A percentile compares a stretch with the other conserved stretches of the same genome.
Conservation (phyloP, 2,329 filamentous ascomycete genomes). For the Claviceps pusilla region DNA sequence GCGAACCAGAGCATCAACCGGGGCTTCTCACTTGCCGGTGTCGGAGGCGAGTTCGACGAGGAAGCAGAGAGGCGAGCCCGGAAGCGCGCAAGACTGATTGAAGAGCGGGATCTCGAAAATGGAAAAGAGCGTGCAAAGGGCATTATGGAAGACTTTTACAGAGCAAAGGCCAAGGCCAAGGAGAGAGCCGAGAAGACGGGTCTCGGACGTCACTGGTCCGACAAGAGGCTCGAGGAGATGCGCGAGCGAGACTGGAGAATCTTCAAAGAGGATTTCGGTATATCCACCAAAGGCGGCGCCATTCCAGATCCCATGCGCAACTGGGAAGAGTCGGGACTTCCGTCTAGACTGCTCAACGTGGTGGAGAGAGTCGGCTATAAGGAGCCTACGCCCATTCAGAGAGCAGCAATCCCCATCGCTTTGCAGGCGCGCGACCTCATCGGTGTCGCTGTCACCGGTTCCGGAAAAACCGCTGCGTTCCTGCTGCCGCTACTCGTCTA, state of each 20-base stretch:
- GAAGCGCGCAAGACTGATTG: slow-evolving; percentile 53
- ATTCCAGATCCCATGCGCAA: slow-evolving; percentile 94
- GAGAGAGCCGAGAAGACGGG: slow-evolving; percentile 59
- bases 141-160: slow-evolving; percentile 68
- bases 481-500: slow-evolving; percentile 84
- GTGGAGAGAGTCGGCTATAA: slow-evolving; percentile 76
- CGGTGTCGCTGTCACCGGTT: slow-evolving; percentile 93
- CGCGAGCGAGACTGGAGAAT: slow-evolving; percentile 97
- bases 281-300: slow-evolving; percentile 77
- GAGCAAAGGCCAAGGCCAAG: slow-evolving; percentile 44
- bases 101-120: slow-evolving; percentile 59
- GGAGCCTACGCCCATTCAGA: slow-evolving; percentile 81
- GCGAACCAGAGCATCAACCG: slow-evolving; percentile 16
- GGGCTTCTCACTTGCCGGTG: slow-evolving; percentile 29
- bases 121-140: slow-evolving; percentile 63
- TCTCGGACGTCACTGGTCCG: slow-evolving; percentile 86
- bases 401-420: slow-evolving; percentile 90
- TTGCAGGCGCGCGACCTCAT: slow-evolving; percentile 90
- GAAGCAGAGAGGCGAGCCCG: slow-evolving; percentile 38
- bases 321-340: slow-evolving; percentile 76
- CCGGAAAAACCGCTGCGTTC: slow-evolving; percentile 95
- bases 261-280: slow-evolving; percentile 98
- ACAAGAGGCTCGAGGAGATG: slow-evolving; percentile 88
- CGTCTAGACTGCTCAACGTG: slow-evolving; percentile 62
- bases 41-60: slow-evolving; percentile 36